Percentiles rank a stretch among this genome's conserved stretches.
Evolutionary conservation across 2,329 filamentous ascomycete species (phyloP).

Genomic region (Fusarium concolor): DNA sequence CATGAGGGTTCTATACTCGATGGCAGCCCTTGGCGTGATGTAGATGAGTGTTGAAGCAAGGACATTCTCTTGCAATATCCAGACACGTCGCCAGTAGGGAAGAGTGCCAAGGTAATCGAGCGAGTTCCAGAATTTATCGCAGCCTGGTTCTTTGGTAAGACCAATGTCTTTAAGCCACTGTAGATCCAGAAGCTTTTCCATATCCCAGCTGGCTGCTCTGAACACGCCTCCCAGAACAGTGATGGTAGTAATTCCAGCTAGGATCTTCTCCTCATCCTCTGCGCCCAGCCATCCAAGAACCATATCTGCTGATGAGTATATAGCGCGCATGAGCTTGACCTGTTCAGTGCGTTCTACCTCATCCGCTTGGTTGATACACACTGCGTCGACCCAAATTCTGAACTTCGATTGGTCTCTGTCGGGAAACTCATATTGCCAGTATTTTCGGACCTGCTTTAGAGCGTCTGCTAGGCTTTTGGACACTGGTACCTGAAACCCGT

Average conservation of each 20-base stretch:
- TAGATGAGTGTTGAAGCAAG: slow-evolving; percentile 3
- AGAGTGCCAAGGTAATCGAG: neutral
- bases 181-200: neutral
- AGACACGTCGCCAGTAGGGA: neutral
- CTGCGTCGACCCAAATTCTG: slow-evolving; percentile 9
- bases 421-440: neutral
- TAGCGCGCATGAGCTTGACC: slow-evolving; percentile 18
- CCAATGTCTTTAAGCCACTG: neutral
- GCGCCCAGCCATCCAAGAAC: slow-evolving; percentile 1
- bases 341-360: slow-evolving; percentile 7
- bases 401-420: slow-evolving; percentile 1
- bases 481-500: neutral
- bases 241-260: neutral
- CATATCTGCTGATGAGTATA: slow-evolving; percentile 8
- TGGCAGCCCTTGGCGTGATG: neutral
- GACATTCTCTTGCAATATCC: slow-evolving; percentile 3
- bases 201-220: neutral
- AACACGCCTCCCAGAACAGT: neutral
- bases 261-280: neutral
- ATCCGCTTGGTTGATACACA: slow-evolving; percentile 3
- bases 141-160: neutral
- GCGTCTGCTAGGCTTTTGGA: neutral
- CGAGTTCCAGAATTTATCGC: neutral
- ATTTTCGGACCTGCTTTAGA: neutral
- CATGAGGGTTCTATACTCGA: slow-evolving; percentile 7